phyloP scores from a whole-genome alignment of 176 grass and related monocot genomes.

The Phyllostachys edulis region DNA sequence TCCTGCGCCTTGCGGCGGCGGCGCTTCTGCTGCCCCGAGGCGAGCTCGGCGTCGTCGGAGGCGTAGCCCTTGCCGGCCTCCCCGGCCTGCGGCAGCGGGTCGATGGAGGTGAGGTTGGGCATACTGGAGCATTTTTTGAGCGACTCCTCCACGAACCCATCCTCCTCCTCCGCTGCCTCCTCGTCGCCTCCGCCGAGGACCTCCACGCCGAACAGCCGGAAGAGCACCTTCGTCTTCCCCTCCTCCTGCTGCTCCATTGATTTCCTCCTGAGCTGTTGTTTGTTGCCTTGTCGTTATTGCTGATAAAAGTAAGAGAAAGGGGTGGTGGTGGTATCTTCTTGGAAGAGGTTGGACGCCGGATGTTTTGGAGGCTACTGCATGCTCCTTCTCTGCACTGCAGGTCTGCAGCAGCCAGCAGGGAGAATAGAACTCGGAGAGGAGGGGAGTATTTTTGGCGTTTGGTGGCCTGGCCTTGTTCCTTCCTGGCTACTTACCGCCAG shows the following conservation, averaged over 20 bases:
- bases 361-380: conserved; percentile 27
- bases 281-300: conserved; percentile 7
- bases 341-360: neutral
- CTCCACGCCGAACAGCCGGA: conserved; percentile 63
- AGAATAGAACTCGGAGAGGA: too few relatives aligned
- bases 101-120: conserved; percentile 37
- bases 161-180: neutral
- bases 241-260: conserved; percentile 22
- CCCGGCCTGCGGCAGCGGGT: neutral
- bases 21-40: conserved; percentile 47
- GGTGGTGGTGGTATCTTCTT: conserved; percentile 3
- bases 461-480: too few relatives aligned
- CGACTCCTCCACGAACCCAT: neutral
- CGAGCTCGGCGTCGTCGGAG: conserved; percentile 56
- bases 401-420: too few relatives aligned
- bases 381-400: neutral
- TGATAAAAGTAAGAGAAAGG: neutral
- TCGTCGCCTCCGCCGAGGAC: conserved; percentile 26
- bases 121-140: conserved; percentile 33
- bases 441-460: too few relatives aligned
- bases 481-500: neutral
- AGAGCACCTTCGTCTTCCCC: neutral
- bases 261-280: neutral
- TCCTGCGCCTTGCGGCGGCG: conserved; percentile 53
- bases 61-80: conserved; percentile 31